These are phyloP conservation scores for Penicillium sp. DNA, from an alignment of 2,329 filamentous ascomycete species.

Conservation along the genomic window DNA sequence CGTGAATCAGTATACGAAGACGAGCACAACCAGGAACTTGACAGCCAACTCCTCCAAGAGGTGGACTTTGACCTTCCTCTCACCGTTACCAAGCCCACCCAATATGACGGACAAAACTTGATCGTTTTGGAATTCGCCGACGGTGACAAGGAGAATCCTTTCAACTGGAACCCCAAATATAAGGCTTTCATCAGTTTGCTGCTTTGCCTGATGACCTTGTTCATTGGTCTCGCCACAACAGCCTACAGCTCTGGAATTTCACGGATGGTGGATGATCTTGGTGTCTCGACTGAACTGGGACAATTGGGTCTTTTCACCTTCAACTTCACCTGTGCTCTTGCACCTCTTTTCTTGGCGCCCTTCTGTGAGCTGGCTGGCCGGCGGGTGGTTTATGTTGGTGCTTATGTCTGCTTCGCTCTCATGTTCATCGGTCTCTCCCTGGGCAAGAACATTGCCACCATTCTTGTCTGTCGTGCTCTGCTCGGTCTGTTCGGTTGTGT, in stretches of 20 bases:
- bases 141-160: slow-evolving; percentile 51
- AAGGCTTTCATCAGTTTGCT: slow-evolving; percentile 49
- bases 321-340: slow-evolving; percentile 50
- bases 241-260: slow-evolving; percentile 52
- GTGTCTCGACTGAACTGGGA: slow-evolving; percentile 43
- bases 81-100: slow-evolving; percentile 45
- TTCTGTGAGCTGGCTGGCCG: slow-evolving; percentile 53
- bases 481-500: slow-evolving; percentile 52
- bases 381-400: slow-evolving; percentile 47
- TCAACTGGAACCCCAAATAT: slow-evolving; percentile 49
- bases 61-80: slow-evolving; percentile 52
- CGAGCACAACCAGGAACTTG: slow-evolving; percentile 17
- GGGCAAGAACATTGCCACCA: slow-evolving; percentile 50
- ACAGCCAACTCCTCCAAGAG: slow-evolving; percentile 27
- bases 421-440: slow-evolving; percentile 51
- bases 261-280: slow-evolving; percentile 47
- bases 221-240: slow-evolving; percentile 55
- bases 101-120: slow-evolving; percentile 45
- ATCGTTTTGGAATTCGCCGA: slow-evolving; percentile 49
- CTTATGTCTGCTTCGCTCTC: slow-evolving; percentile 47
- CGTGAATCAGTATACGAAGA: slow-evolving; percentile 20
- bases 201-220: slow-evolving; percentile 54
- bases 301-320: slow-evolving; percentile 52
- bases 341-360: slow-evolving; percentile 49
- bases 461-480: slow-evolving; percentile 48